phyloP scores from a whole-genome alignment of 140 eudicot species.

The Cichorium intybus region DNA sequence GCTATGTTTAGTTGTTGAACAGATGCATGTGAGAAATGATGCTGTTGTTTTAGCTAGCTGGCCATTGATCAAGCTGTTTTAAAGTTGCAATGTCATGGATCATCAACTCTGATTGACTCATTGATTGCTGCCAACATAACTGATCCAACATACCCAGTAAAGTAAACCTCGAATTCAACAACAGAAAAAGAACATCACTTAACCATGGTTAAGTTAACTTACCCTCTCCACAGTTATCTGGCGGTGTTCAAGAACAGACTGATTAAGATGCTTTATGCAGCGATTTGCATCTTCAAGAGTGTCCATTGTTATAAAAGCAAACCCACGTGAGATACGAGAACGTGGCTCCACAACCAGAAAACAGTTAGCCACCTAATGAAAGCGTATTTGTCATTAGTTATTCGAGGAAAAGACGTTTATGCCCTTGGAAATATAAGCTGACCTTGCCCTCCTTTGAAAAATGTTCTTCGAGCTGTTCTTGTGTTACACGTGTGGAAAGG shows the following conservation, averaged over 20 bases:
- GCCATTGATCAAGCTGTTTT: constrained; percentile 88
- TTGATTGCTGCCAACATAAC: constrained; percentile 97
- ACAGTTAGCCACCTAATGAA: constrained; percentile 66
- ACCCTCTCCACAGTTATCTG: constrained; percentile 99
- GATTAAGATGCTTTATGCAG: constrained; percentile 91
- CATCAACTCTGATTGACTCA: constrained; percentile 91
- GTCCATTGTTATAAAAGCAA: constrained; percentile 91
- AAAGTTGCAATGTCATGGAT: constrained; percentile 49
- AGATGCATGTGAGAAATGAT: too few relatives aligned
- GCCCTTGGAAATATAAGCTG: background rate
- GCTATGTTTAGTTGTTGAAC: constrained; percentile 91
- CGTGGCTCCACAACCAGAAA: constrained; percentile 99
- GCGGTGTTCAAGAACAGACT: constrained; percentile 90
- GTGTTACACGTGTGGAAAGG: constrained; percentile 75
- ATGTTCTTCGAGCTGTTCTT: constrained; percentile 74
- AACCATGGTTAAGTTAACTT: constrained; percentile 24
- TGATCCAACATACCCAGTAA: constrained; percentile 92
- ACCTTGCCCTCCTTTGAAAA: constrained; percentile 85
- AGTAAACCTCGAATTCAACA: constrained; percentile 72
- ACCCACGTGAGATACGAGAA: constrained; percentile 93
- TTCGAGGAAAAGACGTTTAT: background rate
- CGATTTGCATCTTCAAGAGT: constrained; percentile 87
- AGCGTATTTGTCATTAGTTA: background rate
- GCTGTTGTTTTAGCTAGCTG: constrained; percentile 96
- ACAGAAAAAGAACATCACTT: constrained; percentile 19